phyloP scores from a whole-genome alignment of 2,329 filamentous ascomycete species.

The Curvularia lunata region DNA sequence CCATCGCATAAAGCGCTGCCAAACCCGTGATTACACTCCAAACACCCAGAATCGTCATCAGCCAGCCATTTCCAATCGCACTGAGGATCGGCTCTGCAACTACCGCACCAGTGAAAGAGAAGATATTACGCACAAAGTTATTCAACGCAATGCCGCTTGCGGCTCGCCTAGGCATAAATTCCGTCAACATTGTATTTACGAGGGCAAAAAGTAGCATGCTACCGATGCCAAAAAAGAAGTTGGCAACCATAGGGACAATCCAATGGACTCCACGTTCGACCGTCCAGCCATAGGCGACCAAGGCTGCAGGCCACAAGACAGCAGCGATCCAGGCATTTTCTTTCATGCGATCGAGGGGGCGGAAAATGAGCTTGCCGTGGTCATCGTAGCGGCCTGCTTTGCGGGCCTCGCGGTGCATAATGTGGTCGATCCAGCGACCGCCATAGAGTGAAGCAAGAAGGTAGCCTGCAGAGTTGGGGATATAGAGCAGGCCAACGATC shows the following conservation, averaged over 20 bases:
- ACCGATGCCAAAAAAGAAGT: slow-evolving; percentile 52
- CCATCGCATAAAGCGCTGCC: slow-evolving; percentile 66
- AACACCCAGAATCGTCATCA: slow-evolving; percentile 54
- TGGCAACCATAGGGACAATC: slow-evolving; percentile 47
- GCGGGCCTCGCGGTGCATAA: slow-evolving; percentile 50
- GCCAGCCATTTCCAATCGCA: slow-evolving; percentile 50
- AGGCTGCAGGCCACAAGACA: slow-evolving; percentile 43
- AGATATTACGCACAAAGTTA: slow-evolving; percentile 50
- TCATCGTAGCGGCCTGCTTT: slow-evolving; percentile 47
- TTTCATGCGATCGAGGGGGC: slow-evolving; percentile 50
- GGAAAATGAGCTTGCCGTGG: slow-evolving; percentile 43
- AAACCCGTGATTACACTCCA: slow-evolving; percentile 54
- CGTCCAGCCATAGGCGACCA: slow-evolving; percentile 50
- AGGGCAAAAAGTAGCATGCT: slow-evolving; percentile 50
- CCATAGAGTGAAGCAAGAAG: slow-evolving; percentile 45
- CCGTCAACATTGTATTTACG: slow-evolving; percentile 50
- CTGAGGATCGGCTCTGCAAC: slow-evolving; percentile 45
- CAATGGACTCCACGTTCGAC: slow-evolving; percentile 42
- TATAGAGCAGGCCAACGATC: slow-evolving; percentile 49
- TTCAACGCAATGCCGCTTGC: slow-evolving; percentile 49
- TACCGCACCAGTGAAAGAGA: slow-evolving; percentile 46
- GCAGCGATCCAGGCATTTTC: slow-evolving; percentile 51
- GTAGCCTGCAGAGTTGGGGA: slow-evolving; percentile 48
- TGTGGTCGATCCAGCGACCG: slow-evolving; percentile 50
- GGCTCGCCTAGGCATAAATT: slow-evolving; percentile 49